These are phyloP conservation scores for Apiotrichum siamense DNA, from an alignment of 1,284 basidiomycete species.

Conservation along the genomic window DNA sequence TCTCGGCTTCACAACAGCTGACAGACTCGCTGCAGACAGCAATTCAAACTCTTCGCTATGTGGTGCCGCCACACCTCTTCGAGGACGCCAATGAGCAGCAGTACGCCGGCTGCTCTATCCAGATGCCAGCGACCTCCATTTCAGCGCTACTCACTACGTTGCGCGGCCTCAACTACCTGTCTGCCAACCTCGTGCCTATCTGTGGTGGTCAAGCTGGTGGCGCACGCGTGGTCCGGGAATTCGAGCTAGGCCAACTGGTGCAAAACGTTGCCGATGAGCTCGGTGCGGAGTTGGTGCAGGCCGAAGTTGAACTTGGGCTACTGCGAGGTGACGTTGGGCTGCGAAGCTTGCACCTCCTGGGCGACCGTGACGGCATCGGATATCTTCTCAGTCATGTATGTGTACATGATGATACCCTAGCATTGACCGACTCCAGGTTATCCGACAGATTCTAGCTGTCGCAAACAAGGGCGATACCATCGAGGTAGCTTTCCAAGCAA, in stretches of 20 bases:
- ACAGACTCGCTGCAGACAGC: slow-evolving; percentile 81
- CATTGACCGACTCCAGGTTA: slow-evolving; percentile 56
- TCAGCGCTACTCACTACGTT: slow-evolving; percentile 81
- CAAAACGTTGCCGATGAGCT: slow-evolving; percentile 76
- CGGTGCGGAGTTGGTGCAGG: slow-evolving; percentile 73
- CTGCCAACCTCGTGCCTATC: slow-evolving; percentile 57
- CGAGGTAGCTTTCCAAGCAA: slow-evolving; percentile 75
- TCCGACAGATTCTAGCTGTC: slow-evolving; percentile 72
- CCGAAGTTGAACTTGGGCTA: slow-evolving; percentile 76
- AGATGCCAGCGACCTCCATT: slow-evolving; percentile 75
- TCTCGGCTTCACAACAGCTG: slow-evolving; percentile 57
- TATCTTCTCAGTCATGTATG: slow-evolving; percentile 78
- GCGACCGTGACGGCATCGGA: slow-evolving; percentile 74
- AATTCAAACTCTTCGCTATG: slow-evolving; percentile 78
- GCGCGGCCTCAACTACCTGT: slow-evolving; percentile 85
- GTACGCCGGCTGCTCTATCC: slow-evolving; percentile 75
- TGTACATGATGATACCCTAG: background rate
- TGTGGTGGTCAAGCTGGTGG: slow-evolving; percentile 18
- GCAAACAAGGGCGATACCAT: slow-evolving; percentile 70
- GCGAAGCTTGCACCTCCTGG: slow-evolving; percentile 74
- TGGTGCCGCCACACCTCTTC: slow-evolving; percentile 79
- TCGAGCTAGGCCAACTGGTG: slow-evolving; percentile 65
- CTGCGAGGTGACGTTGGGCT: slow-evolving; percentile 79
- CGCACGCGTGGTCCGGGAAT: slow-evolving; percentile 34
- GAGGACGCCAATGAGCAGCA: slow-evolving; percentile 89